Percentiles rank a stretch among this genome's conserved stretches.
phyloP scores from a whole-genome alignment of 1,284 basidiomycete genomes.

The Neolentinus lepideus region DNA sequence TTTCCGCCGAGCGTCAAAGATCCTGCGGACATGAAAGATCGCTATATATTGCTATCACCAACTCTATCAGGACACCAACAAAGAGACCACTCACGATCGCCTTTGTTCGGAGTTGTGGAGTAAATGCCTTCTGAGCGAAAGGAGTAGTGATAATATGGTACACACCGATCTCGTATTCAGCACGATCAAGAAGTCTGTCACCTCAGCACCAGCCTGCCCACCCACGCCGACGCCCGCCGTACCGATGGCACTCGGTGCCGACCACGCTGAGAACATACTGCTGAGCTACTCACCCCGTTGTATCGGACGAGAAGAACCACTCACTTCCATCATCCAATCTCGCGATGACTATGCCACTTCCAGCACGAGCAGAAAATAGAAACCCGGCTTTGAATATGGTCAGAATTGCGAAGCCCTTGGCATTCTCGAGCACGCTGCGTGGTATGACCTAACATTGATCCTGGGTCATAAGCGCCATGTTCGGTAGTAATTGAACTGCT shows the following conservation, averaged over 20 bases:
- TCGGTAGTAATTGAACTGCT: neutral
- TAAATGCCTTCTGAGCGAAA: slow-evolving; percentile 9
- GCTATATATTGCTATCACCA: slow-evolving; percentile 36
- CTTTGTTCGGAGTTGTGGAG: slow-evolving; percentile 21
- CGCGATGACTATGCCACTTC: slow-evolving; percentile 90
- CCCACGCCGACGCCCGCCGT: slow-evolving; percentile 92
- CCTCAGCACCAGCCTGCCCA: slow-evolving; percentile 77
- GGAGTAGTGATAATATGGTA: slow-evolving; percentile 17
- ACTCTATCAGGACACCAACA: neutral
- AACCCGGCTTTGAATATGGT: slow-evolving; percentile 77
- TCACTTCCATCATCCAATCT: slow-evolving; percentile 76
- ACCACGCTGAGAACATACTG: slow-evolving; percentile 60
- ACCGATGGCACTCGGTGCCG: slow-evolving; percentile 91
- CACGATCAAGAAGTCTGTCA: slow-evolving; percentile 94
- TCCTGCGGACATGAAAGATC: slow-evolving; percentile 93
- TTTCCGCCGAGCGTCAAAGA: slow-evolving; percentile 92
- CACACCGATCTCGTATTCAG: slow-evolving; percentile 76
- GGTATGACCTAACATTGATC: slow-evolving; percentile 49
- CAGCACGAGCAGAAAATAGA: slow-evolving; percentile 74
- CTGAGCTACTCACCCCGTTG: neutral
- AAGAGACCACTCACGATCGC: slow-evolving; percentile 46
- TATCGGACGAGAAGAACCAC: slow-evolving; percentile 21
- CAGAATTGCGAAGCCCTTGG: slow-evolving; percentile 83
- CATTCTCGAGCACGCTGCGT: slow-evolving; percentile 58
- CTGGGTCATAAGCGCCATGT: neutral